These are phyloP conservation scores for Wickerhamomyces sp. DNA, from an alignment of 1,139 yeast genomes.

Conservation along the genomic window DNA sequence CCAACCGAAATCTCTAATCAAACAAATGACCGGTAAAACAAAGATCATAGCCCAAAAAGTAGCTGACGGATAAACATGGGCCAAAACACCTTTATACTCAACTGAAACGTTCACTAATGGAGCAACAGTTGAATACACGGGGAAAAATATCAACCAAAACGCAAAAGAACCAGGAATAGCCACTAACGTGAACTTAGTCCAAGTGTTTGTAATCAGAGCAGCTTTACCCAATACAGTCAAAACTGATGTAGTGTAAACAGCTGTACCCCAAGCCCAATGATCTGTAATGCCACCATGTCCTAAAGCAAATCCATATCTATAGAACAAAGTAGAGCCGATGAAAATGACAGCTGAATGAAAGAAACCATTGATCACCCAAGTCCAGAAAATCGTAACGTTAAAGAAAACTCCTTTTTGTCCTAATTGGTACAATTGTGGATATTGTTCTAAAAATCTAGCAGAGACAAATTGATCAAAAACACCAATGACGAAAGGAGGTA, in stretches of 20 bases:
- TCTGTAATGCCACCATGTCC: slow-evolving; percentile 72
- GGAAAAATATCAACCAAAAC: slow-evolving; percentile 83
- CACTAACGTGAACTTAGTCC: slow-evolving; percentile 89
- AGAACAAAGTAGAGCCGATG: slow-evolving; percentile 67
- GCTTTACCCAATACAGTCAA: slow-evolving; percentile 94
- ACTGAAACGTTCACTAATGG: slow-evolving; percentile 78
- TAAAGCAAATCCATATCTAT: slow-evolving; percentile 61
- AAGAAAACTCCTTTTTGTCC: slow-evolving; percentile 89
- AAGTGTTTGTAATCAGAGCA: slow-evolving; percentile 81
- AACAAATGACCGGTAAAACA: slow-evolving; percentile 71
- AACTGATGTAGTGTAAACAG: slow-evolving; percentile 82
- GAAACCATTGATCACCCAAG: slow-evolving; percentile 95
- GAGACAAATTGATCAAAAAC: slow-evolving; percentile 95
- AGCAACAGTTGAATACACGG: slow-evolving; percentile 80
- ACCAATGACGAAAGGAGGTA: slow-evolving; percentile 95
- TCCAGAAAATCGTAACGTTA: slow-evolving; percentile 92
- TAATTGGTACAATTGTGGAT: slow-evolving; percentile 86
- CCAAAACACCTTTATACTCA: slow-evolving; percentile 79
- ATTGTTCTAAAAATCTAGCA: slow-evolving; percentile 82
- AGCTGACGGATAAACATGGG: slow-evolving; percentile 70
- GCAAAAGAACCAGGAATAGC: slow-evolving; percentile 94
- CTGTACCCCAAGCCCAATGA: slow-evolving; percentile 96
- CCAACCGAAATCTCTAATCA: slow-evolving; percentile 88
- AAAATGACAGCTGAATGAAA: slow-evolving; percentile 87
- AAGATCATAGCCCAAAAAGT: slow-evolving; percentile 83